Base-by-base conservation (phyloP, 2,329 filamentous ascomycete species). In the Malbranchea cinnamomea region DNA sequence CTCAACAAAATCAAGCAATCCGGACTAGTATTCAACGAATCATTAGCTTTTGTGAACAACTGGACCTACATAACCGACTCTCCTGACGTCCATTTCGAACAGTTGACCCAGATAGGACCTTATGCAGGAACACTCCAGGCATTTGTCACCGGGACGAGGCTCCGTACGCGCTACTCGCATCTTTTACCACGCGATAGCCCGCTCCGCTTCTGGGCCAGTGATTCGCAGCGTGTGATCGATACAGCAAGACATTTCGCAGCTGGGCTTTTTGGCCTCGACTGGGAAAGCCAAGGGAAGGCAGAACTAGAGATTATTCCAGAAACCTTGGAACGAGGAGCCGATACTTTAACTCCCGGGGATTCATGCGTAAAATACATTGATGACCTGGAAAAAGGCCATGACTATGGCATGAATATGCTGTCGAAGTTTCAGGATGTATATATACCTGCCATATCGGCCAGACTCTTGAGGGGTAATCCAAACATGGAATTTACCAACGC, bases 261-360 rank as follows among this genome's bases (percentile, higher is more conserved):
- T 4, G 67, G 68, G 2, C 58, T 73, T 42, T 71, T 70, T 40
- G 67, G 66, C 3, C 45, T 64, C 7, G 50, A 67, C 19, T 66
- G 61, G 55, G 42, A 57, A 23, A 40, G 25, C 2, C 23, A 38
- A 3, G 32, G 39, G 12, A 43, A 41, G 42, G 59, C 60, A 2
- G 49, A 43, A n/a, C 48, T 73, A 10, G 48, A 67, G 12, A 44
- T 72, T 29, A 64, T 73, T 20, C 61, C 67, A 0, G 68, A 73
- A 41, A 58, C 52, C 2, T 41, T 47, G 9, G 58, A 62, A n/a
- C 56, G 52, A 19, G 62, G 62, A 2, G 67, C 56, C 1, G 53
- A 73, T 37, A 71, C 68, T 0, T 52, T 73, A 12, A 74, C 68
- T 0, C 67, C 69, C 0, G 67, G 68, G 6, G 53, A 60, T 37